phyloP scores from a whole-genome alignment of 179 eudicot species.

The Pouteria campechiana region DNA sequence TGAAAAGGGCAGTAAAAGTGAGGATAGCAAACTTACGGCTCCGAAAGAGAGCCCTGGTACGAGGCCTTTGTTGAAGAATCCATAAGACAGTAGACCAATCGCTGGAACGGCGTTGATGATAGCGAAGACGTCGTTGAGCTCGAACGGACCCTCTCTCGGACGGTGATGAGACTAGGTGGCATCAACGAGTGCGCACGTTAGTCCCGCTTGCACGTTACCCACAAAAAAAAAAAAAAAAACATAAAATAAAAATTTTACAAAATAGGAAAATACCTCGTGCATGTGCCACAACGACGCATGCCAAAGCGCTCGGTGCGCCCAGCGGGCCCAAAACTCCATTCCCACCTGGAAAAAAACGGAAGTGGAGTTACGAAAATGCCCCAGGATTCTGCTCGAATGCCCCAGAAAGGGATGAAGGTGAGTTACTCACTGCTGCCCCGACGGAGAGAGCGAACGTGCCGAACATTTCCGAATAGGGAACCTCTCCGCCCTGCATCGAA shows the following conservation, averaged over 20 bases:
- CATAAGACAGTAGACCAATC: conserved; percentile 63
- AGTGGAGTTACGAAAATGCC: not conserved
- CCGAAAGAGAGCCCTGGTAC: conserved; percentile 90
- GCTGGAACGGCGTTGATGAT: conserved; percentile 83
- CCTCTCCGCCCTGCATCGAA: conserved; percentile 60
- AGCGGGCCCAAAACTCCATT: conserved; percentile 99
- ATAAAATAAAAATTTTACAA: not conserved
- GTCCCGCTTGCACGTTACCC: too few relatives aligned
- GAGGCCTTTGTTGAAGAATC: conserved; percentile 86
- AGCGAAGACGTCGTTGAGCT: conserved; percentile 89
- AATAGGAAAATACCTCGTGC: conserved; percentile 58
- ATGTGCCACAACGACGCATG: conserved; percentile 97
- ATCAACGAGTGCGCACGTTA: too few relatives aligned
- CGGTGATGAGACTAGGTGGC: conserved; percentile 97
- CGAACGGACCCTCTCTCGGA: conserved; percentile 93
- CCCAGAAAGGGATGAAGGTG: not conserved
- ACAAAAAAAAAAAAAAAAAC: too few relatives aligned
- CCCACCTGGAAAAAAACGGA: conserved; percentile 52
- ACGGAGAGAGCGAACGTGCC: conserved; percentile 89
- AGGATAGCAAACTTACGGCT: conserved; percentile 45
- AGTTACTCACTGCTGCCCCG: conserved; percentile 81
- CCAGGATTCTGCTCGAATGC: too few relatives aligned
- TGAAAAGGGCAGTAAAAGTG: too few relatives aligned
- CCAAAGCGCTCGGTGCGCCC: conserved; percentile 96
- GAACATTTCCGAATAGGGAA: conserved; percentile 77